A percentile compares a stretch with the other conserved stretches of the same genome.
phyloP scores from a whole-genome alignment of 345 rosid genomes.

The Eucalyptus pumila region DNA sequence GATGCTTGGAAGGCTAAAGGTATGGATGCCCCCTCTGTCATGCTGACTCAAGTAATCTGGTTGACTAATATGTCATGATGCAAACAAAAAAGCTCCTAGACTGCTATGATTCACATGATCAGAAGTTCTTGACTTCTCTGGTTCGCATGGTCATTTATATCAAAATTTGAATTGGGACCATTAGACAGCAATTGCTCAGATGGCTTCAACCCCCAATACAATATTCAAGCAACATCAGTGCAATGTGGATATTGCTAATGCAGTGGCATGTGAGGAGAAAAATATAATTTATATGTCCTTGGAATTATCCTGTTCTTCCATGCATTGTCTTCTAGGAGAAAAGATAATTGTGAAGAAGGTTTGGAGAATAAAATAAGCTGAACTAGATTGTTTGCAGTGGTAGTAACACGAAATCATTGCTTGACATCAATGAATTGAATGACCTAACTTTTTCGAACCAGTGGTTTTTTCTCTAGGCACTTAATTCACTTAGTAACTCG shows the following conservation, averaged over 20 bases:
- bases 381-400: not conserved
- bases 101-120: not conserved
- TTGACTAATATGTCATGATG: not conserved
- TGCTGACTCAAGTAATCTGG: not conserved
- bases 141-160: not conserved
- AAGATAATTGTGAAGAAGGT: not conserved
- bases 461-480: not conserved
- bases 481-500: not conserved
- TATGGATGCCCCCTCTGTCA: not conserved
- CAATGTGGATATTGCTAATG: not conserved
- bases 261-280: not conserved
- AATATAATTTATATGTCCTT: not conserved
- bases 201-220: not conserved
- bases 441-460: not conserved
- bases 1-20: slow-evolving; percentile 97
- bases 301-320: not conserved
- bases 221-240: not conserved
- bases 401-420: not conserved
- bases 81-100: not conserved
- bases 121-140: not conserved
- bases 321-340: not conserved
- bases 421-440: not conserved
- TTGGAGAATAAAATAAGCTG: not conserved
- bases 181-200: not conserved
- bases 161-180: not conserved